Evolutionary conservation across 768 basidiomycete genomes (phyloP).

Genomic region (Termitomyces sp.): DNA sequence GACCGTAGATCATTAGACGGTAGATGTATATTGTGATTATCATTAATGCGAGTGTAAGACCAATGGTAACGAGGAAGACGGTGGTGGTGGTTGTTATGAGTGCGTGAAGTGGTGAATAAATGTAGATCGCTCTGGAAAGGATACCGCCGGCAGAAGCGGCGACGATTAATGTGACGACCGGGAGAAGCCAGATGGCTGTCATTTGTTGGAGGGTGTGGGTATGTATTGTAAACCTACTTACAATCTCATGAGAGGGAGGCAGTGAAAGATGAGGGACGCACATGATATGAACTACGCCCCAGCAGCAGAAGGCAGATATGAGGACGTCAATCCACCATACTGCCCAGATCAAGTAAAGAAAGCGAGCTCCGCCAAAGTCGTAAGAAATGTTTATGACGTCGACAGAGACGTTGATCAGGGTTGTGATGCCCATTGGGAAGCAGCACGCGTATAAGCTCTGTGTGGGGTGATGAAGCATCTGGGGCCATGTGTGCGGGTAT

Average conservation of each 20-base stretch:
- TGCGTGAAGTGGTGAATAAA: conserved; percentile 43
- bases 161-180: conserved; percentile 72
- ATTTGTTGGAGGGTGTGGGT: conserved; percentile 51
- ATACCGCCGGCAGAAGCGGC: conserved; percentile 64
- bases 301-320: conserved; percentile 52
- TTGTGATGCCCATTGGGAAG: conserved; percentile 48
- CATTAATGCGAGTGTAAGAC: conserved; percentile 61
- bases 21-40: conserved; percentile 63
- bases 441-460: conserved; percentile 10
- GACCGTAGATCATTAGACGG: conserved; percentile 53
- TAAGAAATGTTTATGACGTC: conserved; percentile 36
- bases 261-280: conserved; percentile 25
- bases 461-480: conserved; percentile 45
- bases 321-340: conserved; percentile 64
- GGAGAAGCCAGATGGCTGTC: conserved; percentile 70
- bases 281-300: conserved; percentile 66
- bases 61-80: conserved; percentile 51
- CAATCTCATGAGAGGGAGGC: background rate
- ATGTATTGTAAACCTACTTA: conserved; percentile 51
- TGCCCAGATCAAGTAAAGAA: conserved; percentile 51
- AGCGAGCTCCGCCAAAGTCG: conserved; percentile 42
- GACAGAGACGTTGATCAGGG: conserved; percentile 44
- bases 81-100: conserved; percentile 52
- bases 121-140: conserved; percentile 45
- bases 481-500: conserved; percentile 39